Percentiles rank a stretch among this genome's conserved stretches.
phyloP scores from a whole-genome alignment of 2,329 filamentous ascomycete species.

The Fusarium miscanthi region DNA sequence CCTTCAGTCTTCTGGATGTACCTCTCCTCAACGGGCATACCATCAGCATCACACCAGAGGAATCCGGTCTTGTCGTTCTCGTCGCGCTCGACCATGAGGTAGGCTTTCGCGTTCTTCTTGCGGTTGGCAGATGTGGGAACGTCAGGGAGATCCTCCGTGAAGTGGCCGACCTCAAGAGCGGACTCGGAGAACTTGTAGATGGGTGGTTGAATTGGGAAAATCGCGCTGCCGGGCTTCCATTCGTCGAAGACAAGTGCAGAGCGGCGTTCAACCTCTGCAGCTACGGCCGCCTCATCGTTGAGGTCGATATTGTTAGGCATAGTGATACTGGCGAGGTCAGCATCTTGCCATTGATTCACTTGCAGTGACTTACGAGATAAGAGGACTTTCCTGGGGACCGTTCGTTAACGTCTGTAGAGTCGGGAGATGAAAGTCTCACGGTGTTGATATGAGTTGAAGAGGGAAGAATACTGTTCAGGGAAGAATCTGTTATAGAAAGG shows the following conservation, averaged over 20 bases:
- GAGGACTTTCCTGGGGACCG: too few species aligned
- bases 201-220: rapidly evolving
- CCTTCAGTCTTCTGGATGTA: not conserved
- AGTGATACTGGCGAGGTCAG: not conserved
- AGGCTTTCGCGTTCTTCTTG: not conserved
- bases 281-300: not conserved
- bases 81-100: not conserved
- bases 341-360: not conserved
- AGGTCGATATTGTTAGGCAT: not conserved
- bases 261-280: too few species aligned
- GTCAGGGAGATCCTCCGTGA: not conserved
- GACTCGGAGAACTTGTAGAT: not conserved
- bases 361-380: not conserved
- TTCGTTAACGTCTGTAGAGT: not conserved
- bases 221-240: not conserved
- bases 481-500: not conserved
- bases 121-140: not conserved
- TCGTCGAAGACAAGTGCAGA: not conserved
- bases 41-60: not conserved
- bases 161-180: not conserved
- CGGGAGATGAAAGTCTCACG: not conserved
- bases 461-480: not conserved
- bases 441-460: not conserved
- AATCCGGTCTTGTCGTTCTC: not conserved
- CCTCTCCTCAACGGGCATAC: not conserved